Conservation (phyloP, 441 rosid species). For the Euphorbia corollata region DNA sequence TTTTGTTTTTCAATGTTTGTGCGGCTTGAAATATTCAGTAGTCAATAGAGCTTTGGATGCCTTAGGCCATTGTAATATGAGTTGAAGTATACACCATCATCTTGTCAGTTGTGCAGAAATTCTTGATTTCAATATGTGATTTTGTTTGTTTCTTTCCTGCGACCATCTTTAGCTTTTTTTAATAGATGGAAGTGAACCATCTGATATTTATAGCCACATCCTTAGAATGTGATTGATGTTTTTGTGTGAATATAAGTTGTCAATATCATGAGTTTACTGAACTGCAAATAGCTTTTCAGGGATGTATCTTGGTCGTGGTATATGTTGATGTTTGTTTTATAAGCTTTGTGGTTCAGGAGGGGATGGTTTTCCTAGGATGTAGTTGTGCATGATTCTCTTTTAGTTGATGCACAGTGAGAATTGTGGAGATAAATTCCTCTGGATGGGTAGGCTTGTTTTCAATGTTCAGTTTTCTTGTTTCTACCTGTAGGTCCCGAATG, state of each 20-base stretch:
- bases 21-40: slow-evolving; percentile 8
- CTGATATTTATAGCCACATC: background rate
- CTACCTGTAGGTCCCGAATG: slow-evolving; percentile 4
- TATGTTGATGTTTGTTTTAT: slow-evolving; percentile 28
- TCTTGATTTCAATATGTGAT: slow-evolving; percentile 6
- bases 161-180: slow-evolving; percentile 5
- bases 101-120: slow-evolving; percentile 7
- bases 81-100: slow-evolving; percentile 5
- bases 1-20: slow-evolving; percentile 1
- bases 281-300: slow-evolving; percentile 24
- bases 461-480: slow-evolving; percentile 15
- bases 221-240: background rate
- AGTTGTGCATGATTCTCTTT: slow-evolving; percentile 16
- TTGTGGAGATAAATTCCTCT: slow-evolving; percentile 14
- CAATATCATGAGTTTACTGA: slow-evolving; percentile 7
- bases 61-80: slow-evolving; percentile 12
- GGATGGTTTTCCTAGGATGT: slow-evolving; percentile 22
- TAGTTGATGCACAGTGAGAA: slow-evolving; percentile 12
- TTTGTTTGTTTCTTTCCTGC: background rate
- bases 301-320: slow-evolving; percentile 20
- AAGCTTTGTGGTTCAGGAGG: slow-evolving; percentile 20
- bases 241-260: slow-evolving; percentile 2
- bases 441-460: slow-evolving; percentile 26
- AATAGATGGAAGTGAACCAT: too few relatives aligned
- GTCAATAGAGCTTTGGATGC: slow-evolving; percentile 6